phyloP scores from a whole-genome alignment of 768 basidiomycete species.

The Cubamyces sp. region DNA sequence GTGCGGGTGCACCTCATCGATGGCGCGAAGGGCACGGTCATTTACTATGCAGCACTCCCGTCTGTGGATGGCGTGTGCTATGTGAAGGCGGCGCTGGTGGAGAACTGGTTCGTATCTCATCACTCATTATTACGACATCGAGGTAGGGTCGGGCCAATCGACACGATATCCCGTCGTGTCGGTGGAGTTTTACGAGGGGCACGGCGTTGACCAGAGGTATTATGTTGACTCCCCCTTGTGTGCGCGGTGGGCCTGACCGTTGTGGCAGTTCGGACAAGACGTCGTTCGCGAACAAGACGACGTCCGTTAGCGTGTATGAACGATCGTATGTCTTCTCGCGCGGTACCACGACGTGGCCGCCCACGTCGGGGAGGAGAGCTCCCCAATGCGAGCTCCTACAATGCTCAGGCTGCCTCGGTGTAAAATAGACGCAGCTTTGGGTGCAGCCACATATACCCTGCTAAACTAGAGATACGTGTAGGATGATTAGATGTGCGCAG shows the following conservation, averaged over 20 bases:
- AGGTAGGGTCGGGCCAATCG: conserved; percentile 48
- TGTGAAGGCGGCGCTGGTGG: conserved; percentile 69
- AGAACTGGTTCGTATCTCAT: conserved; percentile 95
- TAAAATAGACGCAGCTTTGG: too few species aligned
- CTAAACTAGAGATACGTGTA: too few species aligned
- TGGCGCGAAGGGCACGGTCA: conserved; percentile 70
- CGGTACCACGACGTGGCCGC: conserved; percentile 67
- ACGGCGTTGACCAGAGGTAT: conserved; percentile 66
- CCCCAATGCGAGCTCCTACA: too few species aligned
- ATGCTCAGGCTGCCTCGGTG: too few species aligned
- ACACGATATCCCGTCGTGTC: conserved; percentile 78
- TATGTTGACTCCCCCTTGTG: background rate
- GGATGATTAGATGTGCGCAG: too few species aligned
- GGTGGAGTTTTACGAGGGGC: conserved; percentile 89
- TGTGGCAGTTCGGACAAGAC: conserved; percentile 53
- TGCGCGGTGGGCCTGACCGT: background rate
- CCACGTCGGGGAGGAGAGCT: conserved; percentile 47
- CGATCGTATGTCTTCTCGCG: conserved; percentile 73
- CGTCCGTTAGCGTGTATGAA: conserved; percentile 61
- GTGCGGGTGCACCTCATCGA: conserved; percentile 83
- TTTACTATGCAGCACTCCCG: conserved; percentile 69
- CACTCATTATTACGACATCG: conserved; percentile 79
- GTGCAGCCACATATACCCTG: too few species aligned
- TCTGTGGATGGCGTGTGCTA: conserved; percentile 53
- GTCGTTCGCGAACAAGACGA: conserved; percentile 55